Conservation (phyloP, 192 early-diverging fungal genomes). For the Spizellomyces sp. region DNA sequence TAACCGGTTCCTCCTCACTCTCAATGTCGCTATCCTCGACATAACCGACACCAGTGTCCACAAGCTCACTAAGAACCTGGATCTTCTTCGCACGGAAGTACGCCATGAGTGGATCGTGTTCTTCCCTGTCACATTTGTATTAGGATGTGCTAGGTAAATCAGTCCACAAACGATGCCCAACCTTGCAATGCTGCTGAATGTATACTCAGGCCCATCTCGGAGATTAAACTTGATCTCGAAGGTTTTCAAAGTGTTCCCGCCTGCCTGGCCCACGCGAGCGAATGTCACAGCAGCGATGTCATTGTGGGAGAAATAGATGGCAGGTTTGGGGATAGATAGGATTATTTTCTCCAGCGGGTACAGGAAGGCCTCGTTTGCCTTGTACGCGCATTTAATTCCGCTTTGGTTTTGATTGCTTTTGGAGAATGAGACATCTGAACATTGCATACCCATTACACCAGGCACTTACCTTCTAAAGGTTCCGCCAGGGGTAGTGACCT, state of each 20-base stretch:
- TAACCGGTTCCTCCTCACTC: constrained; percentile 57
- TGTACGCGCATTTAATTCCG: constrained; percentile 93
- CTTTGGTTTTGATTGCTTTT: constrained; percentile 71
- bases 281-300: constrained; percentile 90
- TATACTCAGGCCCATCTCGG: constrained; percentile 73
- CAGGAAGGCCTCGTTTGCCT: constrained; percentile 93
- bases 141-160: not conserved
- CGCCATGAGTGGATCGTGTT: constrained; percentile 78
- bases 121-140: constrained; percentile 61
- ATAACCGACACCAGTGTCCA: constrained; percentile 52
- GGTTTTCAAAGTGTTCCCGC: constrained; percentile 61
- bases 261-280: constrained; percentile 67
- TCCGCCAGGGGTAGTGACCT: constrained; percentile 68
- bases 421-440: not conserved
- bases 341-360: constrained; percentile 95
- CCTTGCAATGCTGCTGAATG: constrained; percentile 86
- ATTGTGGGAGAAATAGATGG: constrained; percentile 81
- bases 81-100: constrained; percentile 79
- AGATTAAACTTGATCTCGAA: constrained; percentile 96
- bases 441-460: constrained; percentile 2
- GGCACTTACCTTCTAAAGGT: constrained; percentile 34
- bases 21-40: constrained; percentile 53
- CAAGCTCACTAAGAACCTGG: constrained; percentile 74
- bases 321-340: constrained; percentile 91
- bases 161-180: constrained; percentile 13